Conservation (phyloP, 495 filamentous ascomycete species). For the Viridothelium virens region DNA sequence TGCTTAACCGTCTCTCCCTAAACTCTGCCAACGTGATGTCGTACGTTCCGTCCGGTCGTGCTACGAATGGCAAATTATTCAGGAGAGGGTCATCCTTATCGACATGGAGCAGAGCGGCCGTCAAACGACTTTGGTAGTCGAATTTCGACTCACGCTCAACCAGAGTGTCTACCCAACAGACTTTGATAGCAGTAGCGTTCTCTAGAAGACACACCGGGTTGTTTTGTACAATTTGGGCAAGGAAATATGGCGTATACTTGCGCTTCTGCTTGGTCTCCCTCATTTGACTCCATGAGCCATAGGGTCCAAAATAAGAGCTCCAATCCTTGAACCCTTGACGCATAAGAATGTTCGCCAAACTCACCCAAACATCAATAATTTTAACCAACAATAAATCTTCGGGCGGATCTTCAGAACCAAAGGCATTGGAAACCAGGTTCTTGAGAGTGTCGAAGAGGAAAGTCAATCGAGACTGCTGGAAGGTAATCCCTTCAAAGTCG, state of each 20-base stretch:
- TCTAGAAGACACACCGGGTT: not conserved
- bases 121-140: conserved; percentile 60
- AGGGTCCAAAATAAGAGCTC: conserved; percentile 51
- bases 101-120: conserved; percentile 47
- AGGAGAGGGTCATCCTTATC: conserved; percentile 45
- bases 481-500: conserved; percentile 24
- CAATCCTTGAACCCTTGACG: conserved; percentile 39
- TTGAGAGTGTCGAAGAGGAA: conserved; percentile 46
- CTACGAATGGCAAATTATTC: conserved; percentile 55
- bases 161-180: conserved; percentile 53
- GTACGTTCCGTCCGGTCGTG: conserved; percentile 37
- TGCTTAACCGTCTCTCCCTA: conserved; percentile 47
- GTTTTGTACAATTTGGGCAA: conserved; percentile 42
- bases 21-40: conserved; percentile 50
- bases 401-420: conserved; percentile 54
- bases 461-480: conserved; percentile 34
- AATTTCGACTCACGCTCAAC: conserved; percentile 59
- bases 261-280: conserved; percentile 56
- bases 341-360: conserved; percentile 31
- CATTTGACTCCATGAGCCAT: conserved; percentile 56
- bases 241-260: conserved; percentile 55
- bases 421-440: conserved; percentile 58
- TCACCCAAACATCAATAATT: conserved; percentile 35
- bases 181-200: conserved; percentile 46
- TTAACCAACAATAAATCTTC: conserved; percentile 51